phyloP scores from a whole-genome alignment of 768 basidiomycete species.

The Lactifluus hygrophoroides region DNA sequence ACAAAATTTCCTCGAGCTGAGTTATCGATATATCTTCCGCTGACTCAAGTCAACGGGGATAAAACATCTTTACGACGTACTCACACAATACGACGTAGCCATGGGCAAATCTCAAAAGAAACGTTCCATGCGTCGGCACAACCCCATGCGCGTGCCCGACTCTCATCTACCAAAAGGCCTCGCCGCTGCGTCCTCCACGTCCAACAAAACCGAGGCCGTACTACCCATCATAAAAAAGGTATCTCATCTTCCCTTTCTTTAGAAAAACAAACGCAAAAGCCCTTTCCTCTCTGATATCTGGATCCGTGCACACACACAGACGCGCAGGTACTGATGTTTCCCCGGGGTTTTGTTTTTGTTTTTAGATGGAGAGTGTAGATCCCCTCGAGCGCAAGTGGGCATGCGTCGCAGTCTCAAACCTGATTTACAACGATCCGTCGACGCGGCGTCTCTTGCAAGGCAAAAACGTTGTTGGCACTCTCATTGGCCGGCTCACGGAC shows the following conservation, averaged over 20 bases:
- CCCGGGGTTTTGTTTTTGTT: neutral
- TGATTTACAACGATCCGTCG: constrained; percentile 92
- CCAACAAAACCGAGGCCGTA: constrained; percentile 69
- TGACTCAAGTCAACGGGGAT: no score
- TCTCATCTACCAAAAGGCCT: constrained; percentile 82
- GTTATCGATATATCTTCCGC: no score
- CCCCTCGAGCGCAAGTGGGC: constrained; percentile 86
- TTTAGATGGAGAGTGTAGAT: constrained; percentile 69
- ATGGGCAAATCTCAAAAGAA: constrained; percentile 98
- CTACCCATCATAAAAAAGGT: constrained; percentile 91
- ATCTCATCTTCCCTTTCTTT: neutral
- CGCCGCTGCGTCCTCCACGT: constrained; percentile 60
- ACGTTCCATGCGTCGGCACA: constrained; percentile 74
- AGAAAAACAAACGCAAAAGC: no score
- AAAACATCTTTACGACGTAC: no score
- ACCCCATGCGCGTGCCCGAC: constrained; percentile 90
- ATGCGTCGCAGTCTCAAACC: constrained; percentile 90
- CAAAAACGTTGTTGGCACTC: constrained; percentile 78
- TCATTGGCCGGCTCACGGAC: constrained; percentile 85
- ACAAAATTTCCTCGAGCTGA: no score
- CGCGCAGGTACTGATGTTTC: no score
- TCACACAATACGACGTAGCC: no score
- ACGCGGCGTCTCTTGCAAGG: constrained; percentile 85
- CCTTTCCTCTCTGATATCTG: neutral
- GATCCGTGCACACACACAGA: neutral